These are phyloP conservation scores for Arthroderma sp. DNA, from an alignment of 2,329 filamentous ascomycete genomes.

Conservation along the genomic window DNA sequence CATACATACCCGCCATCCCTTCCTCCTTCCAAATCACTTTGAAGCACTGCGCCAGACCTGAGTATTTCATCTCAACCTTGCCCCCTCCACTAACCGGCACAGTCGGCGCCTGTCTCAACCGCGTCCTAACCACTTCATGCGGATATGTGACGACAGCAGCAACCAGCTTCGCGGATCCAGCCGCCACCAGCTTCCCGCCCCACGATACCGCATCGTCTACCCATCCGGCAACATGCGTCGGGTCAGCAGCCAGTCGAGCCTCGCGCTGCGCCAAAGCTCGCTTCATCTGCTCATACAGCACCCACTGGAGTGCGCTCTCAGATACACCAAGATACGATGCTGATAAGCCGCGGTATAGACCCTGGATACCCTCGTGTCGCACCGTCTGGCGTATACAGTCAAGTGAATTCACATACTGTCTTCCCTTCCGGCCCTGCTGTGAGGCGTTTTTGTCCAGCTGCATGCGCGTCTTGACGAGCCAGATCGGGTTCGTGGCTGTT, in stretches of 20 bases:
- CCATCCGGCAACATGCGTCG: constrained; percentile 50
- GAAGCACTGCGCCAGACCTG: constrained; percentile 79
- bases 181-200: constrained; percentile 66
- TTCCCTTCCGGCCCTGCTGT: constrained; percentile 32
- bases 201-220: constrained; percentile 43
- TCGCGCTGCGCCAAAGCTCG: constrained; percentile 51
- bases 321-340: constrained; percentile 84
- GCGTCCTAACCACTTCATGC: constrained; percentile 74
- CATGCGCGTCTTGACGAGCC: constrained; percentile 86
- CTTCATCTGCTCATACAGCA: constrained; percentile 90
- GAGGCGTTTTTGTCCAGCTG: constrained; percentile 62
- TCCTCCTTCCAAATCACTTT: constrained; percentile 78
- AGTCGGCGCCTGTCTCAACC: constrained; percentile 77
- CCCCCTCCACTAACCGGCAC: constrained; percentile 47
- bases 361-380: constrained; percentile 64
- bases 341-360: constrained; percentile 80
- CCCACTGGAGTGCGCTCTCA: constrained; percentile 85
- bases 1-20: constrained; percentile 73
- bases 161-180: constrained; percentile 64
- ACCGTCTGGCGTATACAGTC: constrained; percentile 79
- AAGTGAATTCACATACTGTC: constrained; percentile 74
- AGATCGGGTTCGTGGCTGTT: constrained; percentile 90
- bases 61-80: constrained; percentile 65
- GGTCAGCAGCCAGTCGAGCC: constrained; percentile 44
- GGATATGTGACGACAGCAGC: constrained; percentile 81